These are phyloP conservation scores for Rhizophora mangle DNA, from an alignment of 345 rosid genomes.

Conservation along the genomic window DNA sequence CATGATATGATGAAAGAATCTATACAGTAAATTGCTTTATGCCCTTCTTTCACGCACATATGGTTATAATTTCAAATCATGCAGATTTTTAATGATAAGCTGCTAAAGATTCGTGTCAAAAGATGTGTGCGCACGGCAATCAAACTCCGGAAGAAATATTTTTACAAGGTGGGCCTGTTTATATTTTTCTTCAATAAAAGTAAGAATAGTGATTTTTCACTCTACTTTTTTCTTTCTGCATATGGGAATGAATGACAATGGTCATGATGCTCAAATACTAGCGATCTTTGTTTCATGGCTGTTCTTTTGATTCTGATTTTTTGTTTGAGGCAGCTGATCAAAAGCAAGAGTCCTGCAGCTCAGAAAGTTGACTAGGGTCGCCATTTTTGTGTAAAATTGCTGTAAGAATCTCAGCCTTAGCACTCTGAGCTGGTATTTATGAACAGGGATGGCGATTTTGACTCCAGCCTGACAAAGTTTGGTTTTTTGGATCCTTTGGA, in stretches of 20 bases:
- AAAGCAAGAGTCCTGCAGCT: conserved; percentile 15
- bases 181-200: neutral
- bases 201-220: neutral
- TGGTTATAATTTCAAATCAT: conserved; percentile 9
- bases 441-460: conserved; percentile 4
- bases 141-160: conserved; percentile 79
- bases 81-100: conserved; percentile 88
- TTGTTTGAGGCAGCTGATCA: conserved; percentile 48
- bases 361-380: conserved; percentile 20
- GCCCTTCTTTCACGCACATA: neutral
- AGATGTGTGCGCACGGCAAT: conserved; percentile 70
- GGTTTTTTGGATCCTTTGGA: neutral
- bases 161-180: conserved; percentile 55
- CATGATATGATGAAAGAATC: no score
- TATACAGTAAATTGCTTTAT: no score
- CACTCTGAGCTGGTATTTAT: neutral
- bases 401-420: conserved; percentile 5
- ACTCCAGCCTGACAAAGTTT: neutral
- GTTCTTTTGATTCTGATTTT: conserved; percentile 22
- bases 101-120: conserved; percentile 62
- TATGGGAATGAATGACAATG: neutral
- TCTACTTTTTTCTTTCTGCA: neutral
- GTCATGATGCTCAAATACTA: neutral
- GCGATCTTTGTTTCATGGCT: conserved; percentile 15
- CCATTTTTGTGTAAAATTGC: neutral